Evolutionary conservation across 495 filamentous ascomycete genomes (phyloP).

Genomic region (Astrothelium macrocarpum): DNA sequence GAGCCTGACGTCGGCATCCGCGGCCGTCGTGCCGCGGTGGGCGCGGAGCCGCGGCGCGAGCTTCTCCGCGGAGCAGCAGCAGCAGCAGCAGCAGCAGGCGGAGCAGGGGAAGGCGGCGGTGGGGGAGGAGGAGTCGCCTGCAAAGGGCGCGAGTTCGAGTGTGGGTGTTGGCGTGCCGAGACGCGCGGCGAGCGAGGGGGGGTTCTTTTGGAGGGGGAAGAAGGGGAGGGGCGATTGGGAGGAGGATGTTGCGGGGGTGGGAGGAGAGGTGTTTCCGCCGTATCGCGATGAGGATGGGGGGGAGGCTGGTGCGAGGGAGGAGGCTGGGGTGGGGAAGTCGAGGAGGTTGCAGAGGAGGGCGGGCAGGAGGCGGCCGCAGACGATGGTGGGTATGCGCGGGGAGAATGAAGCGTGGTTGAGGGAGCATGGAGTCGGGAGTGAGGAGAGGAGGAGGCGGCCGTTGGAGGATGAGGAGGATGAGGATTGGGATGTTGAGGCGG

Average conservation of each 20-base stretch:
- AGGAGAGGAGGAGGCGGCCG: conserved; percentile 8
- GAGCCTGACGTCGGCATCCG: not conserved
- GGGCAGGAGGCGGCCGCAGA: conserved; percentile 16
- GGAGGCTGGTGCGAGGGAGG: not conserved
- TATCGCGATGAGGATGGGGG: conserved; percentile 19
- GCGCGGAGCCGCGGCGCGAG: not conserved
- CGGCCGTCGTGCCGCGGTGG: not conserved
- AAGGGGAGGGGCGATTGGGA: conserved; percentile 35
- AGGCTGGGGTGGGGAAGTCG: not conserved
- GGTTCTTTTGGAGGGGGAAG: conserved; percentile 49
- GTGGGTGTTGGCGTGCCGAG: conserved; percentile 30
- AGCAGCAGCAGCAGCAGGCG: not conserved
- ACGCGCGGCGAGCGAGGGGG: conserved; percentile 49
- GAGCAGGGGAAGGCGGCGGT: not conserved
- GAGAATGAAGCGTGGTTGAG: conserved; percentile 15
- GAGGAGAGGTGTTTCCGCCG: conserved; percentile 11
- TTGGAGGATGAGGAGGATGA: conserved; percentile 41
- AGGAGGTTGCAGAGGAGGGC: conserved; percentile 1
- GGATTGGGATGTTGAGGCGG: conserved; percentile 86
- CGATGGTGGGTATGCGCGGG: conserved; percentile 24
- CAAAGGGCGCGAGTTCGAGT: not conserved
- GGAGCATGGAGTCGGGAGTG: conserved; percentile 9
- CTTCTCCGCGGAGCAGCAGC: not conserved
- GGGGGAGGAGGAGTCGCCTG: not conserved
- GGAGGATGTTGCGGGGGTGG: conserved; percentile 17